Evolutionary conservation across 768 basidiomycete genomes (phyloP).

Genomic region (Trametes meyenii): DNA sequence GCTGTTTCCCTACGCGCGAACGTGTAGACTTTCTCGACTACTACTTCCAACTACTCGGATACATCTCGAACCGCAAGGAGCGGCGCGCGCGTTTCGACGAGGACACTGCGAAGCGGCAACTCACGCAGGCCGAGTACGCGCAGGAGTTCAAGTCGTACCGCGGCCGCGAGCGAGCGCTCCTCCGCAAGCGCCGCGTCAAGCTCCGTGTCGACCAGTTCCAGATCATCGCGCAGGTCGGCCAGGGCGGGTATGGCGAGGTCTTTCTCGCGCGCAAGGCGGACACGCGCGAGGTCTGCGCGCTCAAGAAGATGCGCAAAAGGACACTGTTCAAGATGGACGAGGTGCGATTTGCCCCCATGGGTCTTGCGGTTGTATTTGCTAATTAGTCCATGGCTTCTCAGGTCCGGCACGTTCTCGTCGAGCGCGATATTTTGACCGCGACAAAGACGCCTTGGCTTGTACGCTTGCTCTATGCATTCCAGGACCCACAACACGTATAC

Average conservation of each 20-base stretch:
- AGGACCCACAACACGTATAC: constrained; percentile 88
- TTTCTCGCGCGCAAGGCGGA: constrained; percentile 95
- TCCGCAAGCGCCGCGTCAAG: constrained; percentile 93
- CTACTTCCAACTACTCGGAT: constrained; percentile 94
- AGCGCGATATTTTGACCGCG: constrained; percentile 95
- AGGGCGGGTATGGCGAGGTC: constrained; percentile 98
- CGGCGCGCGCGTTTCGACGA: constrained; percentile 81
- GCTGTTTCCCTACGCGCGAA: too few relatives aligned
- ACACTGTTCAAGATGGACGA: constrained; percentile 99
- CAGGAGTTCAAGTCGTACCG: constrained; percentile 93
- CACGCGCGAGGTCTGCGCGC: constrained; percentile 92
- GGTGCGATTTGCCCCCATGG: constrained; percentile 44
- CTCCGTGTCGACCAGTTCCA: constrained; percentile 94
- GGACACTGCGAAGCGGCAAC: constrained; percentile 72
- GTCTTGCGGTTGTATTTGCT: not conserved
- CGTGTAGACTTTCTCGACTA: constrained; percentile 93
- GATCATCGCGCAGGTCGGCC: constrained; percentile 98
- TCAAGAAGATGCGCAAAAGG: constrained; percentile 96
- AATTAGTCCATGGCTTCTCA: constrained; percentile 32
- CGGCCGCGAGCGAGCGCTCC: constrained; percentile 88
- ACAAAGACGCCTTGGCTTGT: constrained; percentile 99
- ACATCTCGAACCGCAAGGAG: constrained; percentile 83
- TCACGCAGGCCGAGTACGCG: constrained; percentile 55
- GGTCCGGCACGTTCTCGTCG: constrained; percentile 97
- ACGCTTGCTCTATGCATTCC: constrained; percentile 92